phyloP scores from a whole-genome alignment of 2,329 filamentous ascomycete species.

The Hirsutella minnesotensis region DNA sequence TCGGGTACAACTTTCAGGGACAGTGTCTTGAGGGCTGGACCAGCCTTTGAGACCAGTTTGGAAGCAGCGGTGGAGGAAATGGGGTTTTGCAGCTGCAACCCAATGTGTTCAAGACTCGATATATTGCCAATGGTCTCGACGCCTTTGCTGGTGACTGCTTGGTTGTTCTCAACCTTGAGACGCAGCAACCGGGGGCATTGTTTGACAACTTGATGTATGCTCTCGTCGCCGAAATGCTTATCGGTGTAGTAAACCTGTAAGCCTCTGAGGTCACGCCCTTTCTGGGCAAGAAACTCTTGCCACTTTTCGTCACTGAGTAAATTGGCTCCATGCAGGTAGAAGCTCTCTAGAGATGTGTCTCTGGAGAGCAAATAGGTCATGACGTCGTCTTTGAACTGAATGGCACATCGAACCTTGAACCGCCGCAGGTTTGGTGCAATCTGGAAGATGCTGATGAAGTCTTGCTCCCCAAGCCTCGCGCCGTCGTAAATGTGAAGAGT shows the following conservation, averaged over 20 bases:
- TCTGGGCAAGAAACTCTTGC: slow-evolving; percentile 54
- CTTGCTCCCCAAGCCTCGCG: slow-evolving; percentile 56
- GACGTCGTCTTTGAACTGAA: slow-evolving; percentile 79
- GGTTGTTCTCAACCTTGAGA: slow-evolving; percentile 74
- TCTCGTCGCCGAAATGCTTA: slow-evolving; percentile 64
- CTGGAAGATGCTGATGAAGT: slow-evolving; percentile 73
- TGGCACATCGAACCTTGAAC: slow-evolving; percentile 71
- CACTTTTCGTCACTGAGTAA: slow-evolving; percentile 68
- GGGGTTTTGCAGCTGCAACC: slow-evolving; percentile 51
- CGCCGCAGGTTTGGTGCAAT: slow-evolving; percentile 55
- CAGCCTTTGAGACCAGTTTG: slow-evolving; percentile 49
- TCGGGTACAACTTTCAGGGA: slow-evolving; percentile 60
- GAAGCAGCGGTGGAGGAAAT: slow-evolving; percentile 47
- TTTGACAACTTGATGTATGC: slow-evolving; percentile 47
- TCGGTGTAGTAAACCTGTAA: slow-evolving; percentile 79
- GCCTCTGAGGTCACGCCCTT: slow-evolving; percentile 52
- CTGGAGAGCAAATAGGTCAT: slow-evolving; percentile 71
- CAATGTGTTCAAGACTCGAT: slow-evolving; percentile 57
- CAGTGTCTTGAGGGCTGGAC: slow-evolving; percentile 59
- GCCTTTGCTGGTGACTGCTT: slow-evolving; percentile 55
- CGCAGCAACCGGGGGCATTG: slow-evolving; percentile 58
- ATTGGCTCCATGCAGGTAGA: slow-evolving; percentile 78
- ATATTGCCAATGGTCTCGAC: slow-evolving; percentile 54
- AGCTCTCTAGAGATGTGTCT: slow-evolving; percentile 52
- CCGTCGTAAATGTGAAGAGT: slow-evolving; percentile 45